Conservation (phyloP, 2,329 filamentous ascomycete genomes). For the Tympanopsis confertula region DNA sequence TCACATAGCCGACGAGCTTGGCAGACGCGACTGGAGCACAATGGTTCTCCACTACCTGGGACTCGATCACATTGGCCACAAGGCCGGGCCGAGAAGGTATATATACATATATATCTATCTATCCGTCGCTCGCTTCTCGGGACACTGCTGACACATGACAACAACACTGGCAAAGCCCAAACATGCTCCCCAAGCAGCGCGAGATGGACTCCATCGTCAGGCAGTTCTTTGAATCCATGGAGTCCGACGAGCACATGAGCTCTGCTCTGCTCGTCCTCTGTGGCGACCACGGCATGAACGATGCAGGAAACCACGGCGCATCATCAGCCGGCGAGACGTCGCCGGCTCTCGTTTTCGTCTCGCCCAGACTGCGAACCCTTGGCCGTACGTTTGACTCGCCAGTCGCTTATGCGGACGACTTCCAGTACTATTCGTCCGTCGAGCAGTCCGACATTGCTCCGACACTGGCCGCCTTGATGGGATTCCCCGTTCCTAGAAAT, state of each 20-base stretch:
- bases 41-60: constrained; percentile 94
- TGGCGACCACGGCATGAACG: constrained; percentile 99
- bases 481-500: constrained; percentile 79
- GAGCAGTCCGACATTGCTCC: constrained; percentile 92
- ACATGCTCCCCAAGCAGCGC: constrained; percentile 84
- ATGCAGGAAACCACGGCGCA: constrained; percentile 91
- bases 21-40: constrained; percentile 73
- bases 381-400: constrained; percentile 35
- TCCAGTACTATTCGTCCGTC: constrained; percentile 73
- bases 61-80: constrained; percentile 94
- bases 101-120: neutral
- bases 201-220: constrained; percentile 85
- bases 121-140: constrained; percentile 3
- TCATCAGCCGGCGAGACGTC: constrained; percentile 91
- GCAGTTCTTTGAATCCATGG: constrained; percentile 66
- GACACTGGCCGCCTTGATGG: constrained; percentile 74
- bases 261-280: constrained; percentile 76
- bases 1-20: constrained; percentile 68
- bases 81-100: constrained; percentile 75
- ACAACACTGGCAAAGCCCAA: constrained; percentile 40
- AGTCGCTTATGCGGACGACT: constrained; percentile 50
- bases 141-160: neutral
- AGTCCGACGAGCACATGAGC: constrained; percentile 55
- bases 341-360: constrained; percentile 80
- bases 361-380: constrained; percentile 62